These are phyloP conservation scores for Phytophthora cactorum DNA, from an alignment of 352 stramenopile genomes.

Conservation along the genomic window DNA sequence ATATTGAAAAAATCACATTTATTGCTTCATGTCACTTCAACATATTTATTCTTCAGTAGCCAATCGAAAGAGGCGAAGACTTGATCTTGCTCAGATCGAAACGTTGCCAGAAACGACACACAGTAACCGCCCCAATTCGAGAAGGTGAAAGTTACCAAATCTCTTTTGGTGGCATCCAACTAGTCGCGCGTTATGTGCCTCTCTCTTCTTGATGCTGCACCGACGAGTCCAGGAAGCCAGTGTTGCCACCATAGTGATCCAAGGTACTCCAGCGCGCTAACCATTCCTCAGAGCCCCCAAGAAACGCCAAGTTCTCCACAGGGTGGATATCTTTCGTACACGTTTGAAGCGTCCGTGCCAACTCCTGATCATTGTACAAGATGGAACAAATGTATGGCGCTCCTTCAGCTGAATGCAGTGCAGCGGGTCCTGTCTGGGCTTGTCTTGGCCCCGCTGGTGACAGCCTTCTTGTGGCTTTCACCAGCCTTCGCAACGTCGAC, in stretches of 20 bases:
- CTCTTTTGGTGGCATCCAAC: not conserved
- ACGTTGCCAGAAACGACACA: too few species aligned
- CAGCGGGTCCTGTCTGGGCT: slow-evolving; percentile 63
- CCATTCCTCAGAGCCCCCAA: slow-evolving; percentile 12
- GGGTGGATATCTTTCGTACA: slow-evolving; percentile 20
- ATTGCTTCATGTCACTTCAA: too few species aligned
- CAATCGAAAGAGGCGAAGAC: too few species aligned
- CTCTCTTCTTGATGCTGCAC: not conserved
- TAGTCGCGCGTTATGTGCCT: not conserved
- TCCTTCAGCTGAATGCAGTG: slow-evolving; percentile 53
- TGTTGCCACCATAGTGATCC: not conserved
- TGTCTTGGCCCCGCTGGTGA: slow-evolving; percentile 65
- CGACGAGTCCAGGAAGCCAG: not conserved
- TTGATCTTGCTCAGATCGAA: too few species aligned
- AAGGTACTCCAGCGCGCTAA: not conserved
- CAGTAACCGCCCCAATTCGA: not conserved
- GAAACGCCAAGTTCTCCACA: slow-evolving; percentile 17
- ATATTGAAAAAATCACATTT: too few species aligned
- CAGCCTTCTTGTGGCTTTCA: slow-evolving; percentile 68
- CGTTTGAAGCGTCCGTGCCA: not conserved
- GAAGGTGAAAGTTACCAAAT: too few species aligned
- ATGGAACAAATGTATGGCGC: not conserved
- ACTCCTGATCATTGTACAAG: not conserved
- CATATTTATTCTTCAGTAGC: too few species aligned
- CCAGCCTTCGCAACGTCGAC: slow-evolving; percentile 66